A percentile compares a stretch with the other conserved stretches of the same genome.
These are phyloP conservation scores for Ceratocystis cacaofunesta DNA, from an alignment of 2,329 filamentous ascomycete species.

Conservation along the genomic window DNA sequence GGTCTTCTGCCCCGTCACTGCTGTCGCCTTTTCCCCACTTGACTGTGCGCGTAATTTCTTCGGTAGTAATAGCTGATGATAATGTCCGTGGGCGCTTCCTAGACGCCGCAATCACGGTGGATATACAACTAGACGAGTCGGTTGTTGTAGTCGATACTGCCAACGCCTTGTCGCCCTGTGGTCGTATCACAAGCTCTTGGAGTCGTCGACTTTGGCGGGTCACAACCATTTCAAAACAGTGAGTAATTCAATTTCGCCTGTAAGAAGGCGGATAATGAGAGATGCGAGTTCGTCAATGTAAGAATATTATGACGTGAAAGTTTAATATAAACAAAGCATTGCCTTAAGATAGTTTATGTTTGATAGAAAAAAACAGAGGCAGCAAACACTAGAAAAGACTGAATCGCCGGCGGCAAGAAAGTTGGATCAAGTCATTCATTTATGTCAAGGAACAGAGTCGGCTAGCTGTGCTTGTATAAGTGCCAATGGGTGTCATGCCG, in stretches of 20 bases:
- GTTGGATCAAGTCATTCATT: neutral
- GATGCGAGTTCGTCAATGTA: no score
- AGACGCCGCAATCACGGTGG: neutral
- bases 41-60: neutral
- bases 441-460: neutral
- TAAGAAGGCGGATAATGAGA: no score
- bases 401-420: neutral
- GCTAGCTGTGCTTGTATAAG: neutral
- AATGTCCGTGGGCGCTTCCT: neutral
- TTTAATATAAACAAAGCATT: neutral
- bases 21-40: neutral
- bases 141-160: neutral
- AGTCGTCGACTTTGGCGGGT: slow-evolving; percentile 1
- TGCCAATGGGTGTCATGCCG: neutral
- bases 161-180: neutral
- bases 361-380: neutral
- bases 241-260: no score
- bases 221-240: slow-evolving; percentile 1
- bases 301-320: no score
- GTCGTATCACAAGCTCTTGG: neutral
- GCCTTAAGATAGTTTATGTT: no score
- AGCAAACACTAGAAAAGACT: neutral
- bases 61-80: neutral
- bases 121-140: neutral
- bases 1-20: neutral